Evolutionary conservation across 805 yeast genomes (phyloP).

Genomic region (Candida vartiovaarae): DNA sequence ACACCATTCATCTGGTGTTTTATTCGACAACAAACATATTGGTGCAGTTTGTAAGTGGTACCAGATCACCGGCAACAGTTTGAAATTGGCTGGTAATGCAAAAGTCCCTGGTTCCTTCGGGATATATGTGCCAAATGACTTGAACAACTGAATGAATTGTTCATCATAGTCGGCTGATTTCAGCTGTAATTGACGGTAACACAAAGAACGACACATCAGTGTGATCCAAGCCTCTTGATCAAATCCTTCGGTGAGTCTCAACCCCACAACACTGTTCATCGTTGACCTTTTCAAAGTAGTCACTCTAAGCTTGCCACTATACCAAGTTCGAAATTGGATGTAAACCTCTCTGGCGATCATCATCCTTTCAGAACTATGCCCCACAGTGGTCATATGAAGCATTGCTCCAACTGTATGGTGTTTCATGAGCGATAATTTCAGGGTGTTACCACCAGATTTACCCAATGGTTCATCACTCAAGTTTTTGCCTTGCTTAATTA

Average conservation of each 20-base stretch:
- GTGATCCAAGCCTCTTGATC: conserved; percentile 59
- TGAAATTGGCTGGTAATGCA: conserved; percentile 70
- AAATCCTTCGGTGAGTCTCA: conserved; percentile 48
- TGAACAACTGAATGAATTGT: conserved; percentile 66
- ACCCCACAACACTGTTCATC: conserved; percentile 36
- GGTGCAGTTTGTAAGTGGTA: conserved; percentile 91
- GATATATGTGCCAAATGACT: conserved; percentile 83
- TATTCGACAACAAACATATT: conserved; percentile 87
- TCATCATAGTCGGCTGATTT: background rate
- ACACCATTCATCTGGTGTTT: conserved; percentile 96
- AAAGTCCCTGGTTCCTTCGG: conserved; percentile 77
- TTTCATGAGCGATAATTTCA: conserved; percentile 74
- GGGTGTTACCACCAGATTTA: conserved; percentile 61
- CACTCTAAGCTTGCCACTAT: conserved; percentile 73
- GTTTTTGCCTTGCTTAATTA: conserved; percentile 50
- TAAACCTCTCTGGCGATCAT: conserved; percentile 30
- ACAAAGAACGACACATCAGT: background rate
- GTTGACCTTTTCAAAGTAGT: conserved; percentile 65
- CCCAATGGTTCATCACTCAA: conserved; percentile 92
- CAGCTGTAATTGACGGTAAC: background rate
- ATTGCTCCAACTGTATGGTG: conserved; percentile 78
- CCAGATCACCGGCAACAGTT: conserved; percentile 86
- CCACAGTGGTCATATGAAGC: conserved; percentile 61
- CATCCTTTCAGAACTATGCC: conserved; percentile 21
- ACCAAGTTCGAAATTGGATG: conserved; percentile 80